phyloP scores from a whole-genome alignment of 768 basidiomycete species.

The Aureoboletus auriporus region DNA sequence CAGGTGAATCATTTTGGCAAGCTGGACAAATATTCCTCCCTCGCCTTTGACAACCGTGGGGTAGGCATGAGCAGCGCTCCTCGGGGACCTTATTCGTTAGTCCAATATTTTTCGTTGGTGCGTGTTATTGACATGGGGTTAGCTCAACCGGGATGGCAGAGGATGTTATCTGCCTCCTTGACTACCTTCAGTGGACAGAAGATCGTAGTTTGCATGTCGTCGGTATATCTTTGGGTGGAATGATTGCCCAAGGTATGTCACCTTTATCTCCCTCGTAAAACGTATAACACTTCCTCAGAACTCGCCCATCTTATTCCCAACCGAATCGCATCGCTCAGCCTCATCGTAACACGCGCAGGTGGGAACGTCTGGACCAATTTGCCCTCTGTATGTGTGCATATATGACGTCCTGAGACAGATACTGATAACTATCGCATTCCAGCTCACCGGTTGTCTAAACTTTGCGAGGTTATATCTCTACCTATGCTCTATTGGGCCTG shows the following conservation, averaged over 20 bases:
- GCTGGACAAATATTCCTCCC: slow-evolving; percentile 49
- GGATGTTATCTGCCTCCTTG: slow-evolving; percentile 61
- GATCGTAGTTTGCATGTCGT: slow-evolving; percentile 64
- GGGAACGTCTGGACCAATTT: slow-evolving; percentile 53
- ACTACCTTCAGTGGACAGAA: slow-evolving; percentile 69
- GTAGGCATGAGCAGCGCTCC: slow-evolving; percentile 74
- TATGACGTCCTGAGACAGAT: slow-evolving; percentile 7
- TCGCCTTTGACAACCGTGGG: slow-evolving; percentile 84
- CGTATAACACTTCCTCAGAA: slow-evolving; percentile 41
- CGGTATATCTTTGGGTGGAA: slow-evolving; percentile 75
- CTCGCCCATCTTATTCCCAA: slow-evolving; percentile 63
- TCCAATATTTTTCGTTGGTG: not conserved
- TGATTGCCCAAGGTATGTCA: slow-evolving; percentile 70
- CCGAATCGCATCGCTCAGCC: slow-evolving; percentile 60
- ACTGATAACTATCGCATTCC: slow-evolving; percentile 16
- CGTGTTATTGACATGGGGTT: not conserved
- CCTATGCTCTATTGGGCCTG: not conserved
- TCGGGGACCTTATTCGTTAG: slow-evolving; percentile 70
- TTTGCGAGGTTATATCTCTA: slow-evolving; percentile 31
- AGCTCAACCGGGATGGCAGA: slow-evolving; percentile 79
- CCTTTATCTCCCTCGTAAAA: not conserved
- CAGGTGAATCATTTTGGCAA: slow-evolving; percentile 65
- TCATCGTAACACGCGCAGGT: slow-evolving; percentile 70
- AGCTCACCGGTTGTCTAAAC: slow-evolving; percentile 40
- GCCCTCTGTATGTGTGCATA: slow-evolving; percentile 48